phyloP scores from a whole-genome alignment of 139 green algal species.

The Chlamydomonas urium region DNA sequence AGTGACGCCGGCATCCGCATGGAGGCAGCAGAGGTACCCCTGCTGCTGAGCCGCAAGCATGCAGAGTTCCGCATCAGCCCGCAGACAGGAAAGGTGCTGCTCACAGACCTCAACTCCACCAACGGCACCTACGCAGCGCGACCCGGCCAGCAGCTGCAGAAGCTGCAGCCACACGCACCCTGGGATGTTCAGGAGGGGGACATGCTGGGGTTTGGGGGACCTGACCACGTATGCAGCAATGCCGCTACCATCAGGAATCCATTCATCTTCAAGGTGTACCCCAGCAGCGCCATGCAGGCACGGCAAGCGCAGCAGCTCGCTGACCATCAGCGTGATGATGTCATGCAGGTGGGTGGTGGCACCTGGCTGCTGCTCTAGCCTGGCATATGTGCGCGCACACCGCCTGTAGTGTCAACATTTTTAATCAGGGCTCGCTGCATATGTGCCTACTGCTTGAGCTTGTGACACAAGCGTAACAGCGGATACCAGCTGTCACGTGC shows the following conservation, averaged over 20 bases:
- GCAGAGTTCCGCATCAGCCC: conserved; percentile 16
- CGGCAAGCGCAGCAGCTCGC: too few species aligned
- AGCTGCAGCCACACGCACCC: conserved; percentile 2
- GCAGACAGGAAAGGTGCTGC: conserved; percentile 23
- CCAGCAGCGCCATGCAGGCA: conserved; percentile 26
- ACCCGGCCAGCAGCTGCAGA: conserved; percentile 16
- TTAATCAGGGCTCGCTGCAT: neutral
- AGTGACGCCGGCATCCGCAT: conserved; percentile 23
- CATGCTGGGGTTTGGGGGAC: conserved; percentile 37
- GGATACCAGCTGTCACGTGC: too few species aligned
- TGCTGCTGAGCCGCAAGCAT: conserved; percentile 37
- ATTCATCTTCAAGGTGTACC: conserved; percentile 46
- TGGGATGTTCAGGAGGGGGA: conserved; percentile 17
- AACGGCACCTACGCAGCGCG: conserved; percentile 39
- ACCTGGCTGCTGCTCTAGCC: too few species aligned
- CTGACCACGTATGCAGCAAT: conserved; percentile 35
- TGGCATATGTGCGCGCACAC: too few species aligned
- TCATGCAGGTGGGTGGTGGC: too few species aligned
- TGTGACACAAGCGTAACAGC: too few species aligned
- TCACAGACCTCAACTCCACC: conserved; percentile 32
- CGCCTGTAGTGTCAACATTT: too few species aligned
- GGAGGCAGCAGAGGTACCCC: conserved; percentile 35
- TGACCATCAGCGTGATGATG: too few species aligned
- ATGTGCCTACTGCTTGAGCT: too few species aligned
- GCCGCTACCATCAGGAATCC: conserved; percentile 30